Percentiles rank a stretch among this genome's conserved stretches.
Conservation (phyloP, 164 flowering plant species). For the Magnolia changhungtana region DNA sequence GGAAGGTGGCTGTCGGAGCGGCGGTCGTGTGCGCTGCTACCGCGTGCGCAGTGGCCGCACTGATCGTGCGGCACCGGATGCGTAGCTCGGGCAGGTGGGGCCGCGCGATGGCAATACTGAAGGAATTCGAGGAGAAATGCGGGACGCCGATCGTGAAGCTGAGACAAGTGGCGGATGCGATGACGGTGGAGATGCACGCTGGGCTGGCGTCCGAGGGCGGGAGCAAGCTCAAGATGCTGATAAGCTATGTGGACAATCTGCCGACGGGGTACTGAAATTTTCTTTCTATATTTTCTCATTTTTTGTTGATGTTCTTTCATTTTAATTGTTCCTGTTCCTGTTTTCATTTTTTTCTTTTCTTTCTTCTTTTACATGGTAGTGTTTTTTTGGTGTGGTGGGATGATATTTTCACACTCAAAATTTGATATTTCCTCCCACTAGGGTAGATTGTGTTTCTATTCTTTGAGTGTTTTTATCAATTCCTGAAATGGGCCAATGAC, state of each 20-base stretch:
- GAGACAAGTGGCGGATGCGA: constrained; percentile 83
- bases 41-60: constrained; percentile 72
- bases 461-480: too few relatives aligned
- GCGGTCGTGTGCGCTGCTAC: constrained; percentile 78
- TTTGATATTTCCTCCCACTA: too few relatives aligned
- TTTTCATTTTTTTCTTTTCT: too few relatives aligned
- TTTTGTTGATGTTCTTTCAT: too few relatives aligned
- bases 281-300: not conserved
- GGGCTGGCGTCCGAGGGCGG: constrained; percentile 96
- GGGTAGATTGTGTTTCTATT: too few relatives aligned
- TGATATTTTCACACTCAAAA: too few relatives aligned
- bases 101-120: constrained; percentile 54
- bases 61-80: constrained; percentile 65
- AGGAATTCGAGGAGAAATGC: constrained; percentile 73
- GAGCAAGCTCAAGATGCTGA: constrained; percentile 93
- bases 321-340: too few relatives aligned
- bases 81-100: constrained; percentile 55
- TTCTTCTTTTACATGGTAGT: too few relatives aligned
- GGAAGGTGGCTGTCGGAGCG: constrained; percentile 68
- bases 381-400: too few relatives aligned
- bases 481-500: too few relatives aligned
- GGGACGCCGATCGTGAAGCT: constrained; percentile 63
- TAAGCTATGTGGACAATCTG: constrained; percentile 87
- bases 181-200: constrained; percentile 95
- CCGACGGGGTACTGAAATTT: constrained; percentile 66